phyloP scores from a whole-genome alignment of 169 alveolate species.

The Plasmodium coatneyi region DNA sequence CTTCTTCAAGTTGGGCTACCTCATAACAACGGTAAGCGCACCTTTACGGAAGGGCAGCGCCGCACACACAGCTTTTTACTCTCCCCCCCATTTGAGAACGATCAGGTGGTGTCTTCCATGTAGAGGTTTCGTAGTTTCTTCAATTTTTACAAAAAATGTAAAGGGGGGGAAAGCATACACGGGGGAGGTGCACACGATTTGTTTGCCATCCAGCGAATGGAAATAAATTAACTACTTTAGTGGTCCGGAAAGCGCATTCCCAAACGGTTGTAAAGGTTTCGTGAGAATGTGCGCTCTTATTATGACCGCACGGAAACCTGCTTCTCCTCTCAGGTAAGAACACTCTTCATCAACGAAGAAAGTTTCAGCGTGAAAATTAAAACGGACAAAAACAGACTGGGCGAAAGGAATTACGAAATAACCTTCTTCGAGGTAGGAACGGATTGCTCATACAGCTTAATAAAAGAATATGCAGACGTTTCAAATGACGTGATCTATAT shows the following conservation, averaged over 20 bases:
- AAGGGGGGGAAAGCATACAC: neutral
- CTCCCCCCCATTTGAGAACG: neutral
- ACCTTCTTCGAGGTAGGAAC: constrained; percentile 62
- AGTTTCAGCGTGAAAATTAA: constrained; percentile 26
- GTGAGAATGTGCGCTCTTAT: neutral
- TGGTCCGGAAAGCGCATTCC: neutral
- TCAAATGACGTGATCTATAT: constrained; percentile 65
- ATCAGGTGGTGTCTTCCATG: neutral
- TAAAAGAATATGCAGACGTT: constrained; percentile 58
- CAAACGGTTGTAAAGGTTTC: neutral
- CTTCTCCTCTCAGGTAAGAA: constrained; percentile 26
- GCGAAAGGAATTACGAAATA: constrained; percentile 40
- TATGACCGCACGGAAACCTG: neutral
- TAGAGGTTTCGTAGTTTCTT: neutral
- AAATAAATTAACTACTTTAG: neutral
- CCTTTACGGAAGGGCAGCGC: neutral
- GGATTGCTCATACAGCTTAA: constrained; percentile 55
- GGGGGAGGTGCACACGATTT: neutral
- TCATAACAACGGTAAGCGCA: constrained; percentile 55
- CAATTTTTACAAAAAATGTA: neutral
- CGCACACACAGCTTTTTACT: neutral
- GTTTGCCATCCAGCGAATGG: neutral
- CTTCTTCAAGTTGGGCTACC: constrained; percentile 73
- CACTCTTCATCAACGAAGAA: constrained; percentile 70
- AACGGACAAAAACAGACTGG: constrained; percentile 15